These are phyloP conservation scores for Drechslera avenae DNA, from an alignment of 2,329 filamentous ascomycete species.

Conservation along the genomic window DNA sequence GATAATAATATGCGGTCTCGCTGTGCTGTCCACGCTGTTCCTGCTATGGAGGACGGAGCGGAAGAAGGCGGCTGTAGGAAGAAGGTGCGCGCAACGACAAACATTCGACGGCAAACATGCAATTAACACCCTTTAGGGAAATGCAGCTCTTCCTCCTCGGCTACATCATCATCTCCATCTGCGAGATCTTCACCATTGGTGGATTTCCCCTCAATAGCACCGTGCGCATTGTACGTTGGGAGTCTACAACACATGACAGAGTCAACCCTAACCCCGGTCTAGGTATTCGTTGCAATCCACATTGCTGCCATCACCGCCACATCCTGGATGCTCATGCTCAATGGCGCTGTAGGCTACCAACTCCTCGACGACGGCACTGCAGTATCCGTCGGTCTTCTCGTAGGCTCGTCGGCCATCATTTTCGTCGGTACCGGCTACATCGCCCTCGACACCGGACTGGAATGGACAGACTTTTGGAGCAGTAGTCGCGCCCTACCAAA, in stretches of 20 bases:
- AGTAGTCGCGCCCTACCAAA: slow-evolving; percentile 56
- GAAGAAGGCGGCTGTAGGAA: slow-evolving; percentile 91
- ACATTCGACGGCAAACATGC: neutral
- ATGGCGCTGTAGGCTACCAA: slow-evolving; percentile 91
- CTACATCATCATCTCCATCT: slow-evolving; percentile 87
- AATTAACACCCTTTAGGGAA: slow-evolving; percentile 66
- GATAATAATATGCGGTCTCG: slow-evolving; percentile 79
- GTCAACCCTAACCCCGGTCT: slow-evolving; percentile 1
- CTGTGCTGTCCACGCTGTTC: slow-evolving; percentile 70
- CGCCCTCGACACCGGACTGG: slow-evolving; percentile 87
- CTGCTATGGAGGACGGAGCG: slow-evolving; percentile 81
- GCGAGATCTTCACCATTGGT: slow-evolving; percentile 95
- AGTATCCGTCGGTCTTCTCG: slow-evolving; percentile 76
- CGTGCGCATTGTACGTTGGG: slow-evolving; percentile 70
- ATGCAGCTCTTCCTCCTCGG: slow-evolving; percentile 92
- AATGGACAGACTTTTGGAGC: slow-evolving; percentile 81
- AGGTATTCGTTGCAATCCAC: slow-evolving; percentile 90
- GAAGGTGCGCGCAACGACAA: slow-evolving; percentile 66
- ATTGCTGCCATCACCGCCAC: slow-evolving; percentile 88
- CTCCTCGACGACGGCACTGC: slow-evolving; percentile 91
- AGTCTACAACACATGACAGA: too few species aligned
- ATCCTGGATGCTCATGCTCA: slow-evolving; percentile 88
- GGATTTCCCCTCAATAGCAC: slow-evolving; percentile 76
- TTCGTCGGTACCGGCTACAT: slow-evolving; percentile 95
- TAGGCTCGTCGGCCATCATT: slow-evolving; percentile 70